Conservation (phyloP, 1,284 basidiomycete species). For the Tylopilus sp. region DNA sequence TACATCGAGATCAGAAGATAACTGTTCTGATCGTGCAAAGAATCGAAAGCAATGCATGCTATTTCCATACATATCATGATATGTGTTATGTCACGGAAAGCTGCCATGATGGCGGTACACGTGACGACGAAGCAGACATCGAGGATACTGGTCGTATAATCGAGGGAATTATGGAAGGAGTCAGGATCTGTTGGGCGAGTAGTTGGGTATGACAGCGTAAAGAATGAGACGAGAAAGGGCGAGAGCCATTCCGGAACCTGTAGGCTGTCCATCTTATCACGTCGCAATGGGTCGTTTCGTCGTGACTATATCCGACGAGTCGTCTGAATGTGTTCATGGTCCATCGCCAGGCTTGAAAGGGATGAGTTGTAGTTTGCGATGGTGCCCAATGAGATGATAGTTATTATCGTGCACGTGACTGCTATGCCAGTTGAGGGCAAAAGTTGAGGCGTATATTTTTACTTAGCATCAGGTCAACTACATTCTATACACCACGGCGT, state of each 20-base stretch:
- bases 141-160: conserved; percentile 68
- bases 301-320: too few species aligned
- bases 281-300: conserved; percentile 27
- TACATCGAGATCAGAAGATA: too few species aligned
- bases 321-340: too few species aligned
- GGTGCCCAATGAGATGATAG: too few species aligned
- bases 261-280: conserved; percentile 35
- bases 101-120: conserved; percentile 75
- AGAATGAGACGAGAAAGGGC: conserved; percentile 61
- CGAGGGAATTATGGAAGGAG: conserved; percentile 64
- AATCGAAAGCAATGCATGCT: not conserved
- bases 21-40: too few species aligned
- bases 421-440: too few species aligned
- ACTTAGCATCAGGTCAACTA: too few species aligned
- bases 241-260: conserved; percentile 48
- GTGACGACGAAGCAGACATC: conserved; percentile 74
- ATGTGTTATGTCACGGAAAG: conserved; percentile 73
- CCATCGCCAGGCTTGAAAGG: too few species aligned
- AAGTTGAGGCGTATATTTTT: too few species aligned
- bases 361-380: too few species aligned
- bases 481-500: too few species aligned
- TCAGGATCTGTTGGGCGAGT: conserved; percentile 55
- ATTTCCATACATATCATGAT: not conserved
- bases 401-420: too few species aligned
- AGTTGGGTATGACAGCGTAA: conserved; percentile 73